Evolutionary conservation across 225 moss, liverwort and hornwort genomes (phyloP), one percentile per base, ranked within the genome.

Genomic region (Straminergon stramineum): DNA sequence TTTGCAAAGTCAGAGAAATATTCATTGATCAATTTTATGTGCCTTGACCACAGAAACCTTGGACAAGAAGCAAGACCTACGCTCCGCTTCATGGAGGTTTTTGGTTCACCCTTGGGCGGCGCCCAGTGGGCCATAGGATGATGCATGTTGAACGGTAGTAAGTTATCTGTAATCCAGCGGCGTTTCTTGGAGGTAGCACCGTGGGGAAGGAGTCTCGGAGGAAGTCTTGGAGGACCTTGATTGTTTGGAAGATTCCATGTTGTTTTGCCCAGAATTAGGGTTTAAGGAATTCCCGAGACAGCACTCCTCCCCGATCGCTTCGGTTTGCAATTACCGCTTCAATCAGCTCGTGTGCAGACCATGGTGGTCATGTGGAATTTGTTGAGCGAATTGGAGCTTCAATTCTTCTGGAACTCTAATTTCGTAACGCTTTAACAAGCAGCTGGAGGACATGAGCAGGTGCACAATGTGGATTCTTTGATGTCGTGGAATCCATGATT

Each of bases 31-130:
- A 45, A 28, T 45, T 45, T 45, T 28, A 45, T 28, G 10, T 43
- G 17, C 9, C 27, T 1, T 27, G 3, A 43, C 1, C 5, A 1
- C 3, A 27, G 5, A 75, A 31, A 70, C 20, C 4, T 37, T 68
- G 6, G 5, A 70, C 24, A 70, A 69, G 2, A 69, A 24, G 0
- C 7, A 70, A 70, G n/a, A 23, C 4, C 13, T 4, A 13, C 0
- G 2, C 10, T 19, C 11, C 1, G 3, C 10, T 10, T 67, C 7
- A n/a, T 39, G 13, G 7, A n/a, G 4, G 1, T 26, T 41, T 41
- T 41, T 71, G 2, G 41, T 41, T 75, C 26, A 8, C 7, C 9
- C 5, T 48, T 48, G 48, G 48, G 48, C 7, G 48, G 45, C 45
- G 48, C 63, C 13, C 16, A 15, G 15, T 7, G 31, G 15, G 64